These are phyloP conservation scores for Pseudocercospora pini-densiflorae DNA, from an alignment of 2,329 filamentous ascomycete genomes.

Conservation along the genomic window DNA sequence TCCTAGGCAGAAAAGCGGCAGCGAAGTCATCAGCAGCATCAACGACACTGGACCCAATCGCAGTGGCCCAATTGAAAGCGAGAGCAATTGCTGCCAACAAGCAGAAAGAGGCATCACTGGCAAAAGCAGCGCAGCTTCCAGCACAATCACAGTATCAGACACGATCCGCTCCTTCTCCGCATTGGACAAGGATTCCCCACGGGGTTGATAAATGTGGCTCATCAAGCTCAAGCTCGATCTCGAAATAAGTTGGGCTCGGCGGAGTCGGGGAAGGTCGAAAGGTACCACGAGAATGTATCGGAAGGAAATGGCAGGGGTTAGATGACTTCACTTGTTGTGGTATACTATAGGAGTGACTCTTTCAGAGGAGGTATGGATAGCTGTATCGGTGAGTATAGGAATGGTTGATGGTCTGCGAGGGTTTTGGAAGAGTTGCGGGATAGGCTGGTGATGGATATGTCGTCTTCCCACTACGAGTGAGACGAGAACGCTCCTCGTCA, in stretches of 20 bases:
- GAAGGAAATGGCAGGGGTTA: background rate
- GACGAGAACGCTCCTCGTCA: too few relatives aligned
- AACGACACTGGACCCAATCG: slow-evolving; percentile 8
- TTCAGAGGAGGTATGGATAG: background rate
- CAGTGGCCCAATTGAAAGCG: slow-evolving; percentile 12
- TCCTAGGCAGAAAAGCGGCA: slow-evolving; percentile 14
- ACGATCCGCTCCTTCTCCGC: slow-evolving; percentile 13
- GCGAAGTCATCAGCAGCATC: background rate
- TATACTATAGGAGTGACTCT: background rate
- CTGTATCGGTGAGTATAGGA: background rate
- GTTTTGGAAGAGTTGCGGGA: background rate
- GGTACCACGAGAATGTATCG: slow-evolving; percentile 12
- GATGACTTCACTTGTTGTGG: background rate
- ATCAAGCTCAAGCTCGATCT: background rate
- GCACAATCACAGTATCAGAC: background rate
- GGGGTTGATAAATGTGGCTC: slow-evolving; percentile 2
- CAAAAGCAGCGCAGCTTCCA: background rate
- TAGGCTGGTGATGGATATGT: background rate
- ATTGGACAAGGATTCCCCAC: slow-evolving; percentile 8
- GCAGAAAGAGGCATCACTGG: background rate
- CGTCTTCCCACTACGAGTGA: too few relatives aligned
- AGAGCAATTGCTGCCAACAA: slow-evolving; percentile 9
- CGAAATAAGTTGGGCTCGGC: background rate
- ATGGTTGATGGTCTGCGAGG: background rate
- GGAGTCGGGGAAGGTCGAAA: background rate